These are phyloP conservation scores for Yamadazyma taylorii DNA, from an alignment of 1,139 yeast genomes.

Conservation along the genomic window DNA sequence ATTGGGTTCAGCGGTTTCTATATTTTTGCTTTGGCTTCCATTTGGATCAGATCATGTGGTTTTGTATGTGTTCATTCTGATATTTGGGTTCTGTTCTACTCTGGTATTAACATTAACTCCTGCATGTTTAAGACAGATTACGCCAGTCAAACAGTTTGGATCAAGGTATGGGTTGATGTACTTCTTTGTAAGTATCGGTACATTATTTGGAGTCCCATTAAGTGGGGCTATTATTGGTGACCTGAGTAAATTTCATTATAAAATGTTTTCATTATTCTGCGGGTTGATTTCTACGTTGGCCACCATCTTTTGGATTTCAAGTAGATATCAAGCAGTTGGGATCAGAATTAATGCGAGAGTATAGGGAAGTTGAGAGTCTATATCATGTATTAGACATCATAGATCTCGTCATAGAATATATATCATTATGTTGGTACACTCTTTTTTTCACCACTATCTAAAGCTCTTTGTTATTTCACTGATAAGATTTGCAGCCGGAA, in stretches of 20 bases:
- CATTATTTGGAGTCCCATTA: conserved; percentile 42
- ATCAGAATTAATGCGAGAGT: conserved; percentile 31
- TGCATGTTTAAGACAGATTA: conserved; percentile 39
- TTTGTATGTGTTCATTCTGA: conserved; percentile 46
- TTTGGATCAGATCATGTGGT: conserved; percentile 44
- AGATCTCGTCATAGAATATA: too few species aligned
- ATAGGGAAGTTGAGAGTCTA: conserved; percentile 3
- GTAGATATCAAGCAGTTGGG: conserved; percentile 37
- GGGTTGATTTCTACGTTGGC: conserved; percentile 33
- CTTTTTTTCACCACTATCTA: too few species aligned
- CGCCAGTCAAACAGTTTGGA: conserved; percentile 33
- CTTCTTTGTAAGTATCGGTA: conserved; percentile 39
- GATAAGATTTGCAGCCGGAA: too few species aligned
- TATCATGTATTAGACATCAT: too few species aligned
- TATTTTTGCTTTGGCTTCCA: conserved; percentile 53
- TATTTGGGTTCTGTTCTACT: conserved; percentile 51
- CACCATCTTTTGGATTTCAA: conserved; percentile 29
- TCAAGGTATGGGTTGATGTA: conserved; percentile 41
- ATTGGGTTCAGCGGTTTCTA: conserved; percentile 38
- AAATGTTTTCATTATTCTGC: conserved; percentile 36
- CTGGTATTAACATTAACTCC: conserved; percentile 35
- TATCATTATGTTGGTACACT: too few species aligned
- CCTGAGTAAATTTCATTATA: conserved; percentile 30
- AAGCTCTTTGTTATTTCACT: too few species aligned
- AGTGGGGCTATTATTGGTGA: conserved; percentile 42